Evolutionary conservation across 257 asterid species (phyloP).

Genomic region (Solanum neorickii): DNA sequence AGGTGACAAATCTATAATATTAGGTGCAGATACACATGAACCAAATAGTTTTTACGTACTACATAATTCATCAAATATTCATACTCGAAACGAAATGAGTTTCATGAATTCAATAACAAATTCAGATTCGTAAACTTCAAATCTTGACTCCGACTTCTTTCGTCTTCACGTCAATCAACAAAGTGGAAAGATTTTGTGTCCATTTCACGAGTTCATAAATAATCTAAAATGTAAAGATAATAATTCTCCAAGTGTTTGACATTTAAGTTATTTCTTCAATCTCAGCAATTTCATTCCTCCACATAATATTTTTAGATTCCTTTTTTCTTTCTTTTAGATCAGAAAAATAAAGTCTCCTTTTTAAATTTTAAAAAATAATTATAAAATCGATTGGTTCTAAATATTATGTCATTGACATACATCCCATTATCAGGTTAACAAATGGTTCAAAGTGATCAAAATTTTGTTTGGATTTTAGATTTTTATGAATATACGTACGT

Average conservation of each 20-base stretch:
- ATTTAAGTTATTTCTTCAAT: not conserved
- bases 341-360: not conserved
- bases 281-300: not conserved
- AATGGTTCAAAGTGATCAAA: not conserved
- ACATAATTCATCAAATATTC: not conserved
- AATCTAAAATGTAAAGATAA: not conserved
- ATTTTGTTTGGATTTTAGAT: not conserved
- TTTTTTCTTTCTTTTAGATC: not conserved
- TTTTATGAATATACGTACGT: not conserved
- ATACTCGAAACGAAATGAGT: not conserved
- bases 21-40: not conserved
- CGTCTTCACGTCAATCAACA: not conserved
- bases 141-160: not conserved
- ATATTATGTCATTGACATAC: not conserved
- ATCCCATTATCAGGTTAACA: not conserved
- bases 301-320: not conserved
- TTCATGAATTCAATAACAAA: not conserved
- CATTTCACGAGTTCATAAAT: not conserved
- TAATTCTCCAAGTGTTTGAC: not conserved
- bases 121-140: accelerated
- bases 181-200: not conserved
- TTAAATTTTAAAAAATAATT: not conserved
- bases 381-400: not conserved
- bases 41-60: not conserved
- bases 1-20: not conserved